phyloP scores from a whole-genome alignment of 352 stramenopile species.

The Phytophthora ramorum region DNA sequence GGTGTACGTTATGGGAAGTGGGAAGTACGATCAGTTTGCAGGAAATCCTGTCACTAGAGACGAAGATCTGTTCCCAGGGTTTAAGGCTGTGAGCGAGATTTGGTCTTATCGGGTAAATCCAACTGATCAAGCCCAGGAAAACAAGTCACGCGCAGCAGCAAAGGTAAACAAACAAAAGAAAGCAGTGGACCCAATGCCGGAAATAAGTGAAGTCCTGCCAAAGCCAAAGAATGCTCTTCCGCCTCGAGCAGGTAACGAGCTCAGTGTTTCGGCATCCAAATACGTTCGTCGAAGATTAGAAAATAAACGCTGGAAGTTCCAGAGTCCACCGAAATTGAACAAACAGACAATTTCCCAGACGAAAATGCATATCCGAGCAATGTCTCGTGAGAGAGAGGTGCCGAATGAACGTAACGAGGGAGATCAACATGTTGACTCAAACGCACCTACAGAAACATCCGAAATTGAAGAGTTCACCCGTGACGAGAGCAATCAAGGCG shows the following conservation, averaged over 20 bases:
- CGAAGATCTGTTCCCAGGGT: slow-evolving; percentile 69
- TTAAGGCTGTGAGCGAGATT: slow-evolving; percentile 65
- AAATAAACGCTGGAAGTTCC: slow-evolving; percentile 74
- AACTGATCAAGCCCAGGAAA: slow-evolving; percentile 1
- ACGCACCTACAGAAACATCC: slow-evolving; percentile 24
- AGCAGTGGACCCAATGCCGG: background rate
- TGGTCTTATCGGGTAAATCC: slow-evolving; percentile 63
- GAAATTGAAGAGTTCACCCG: slow-evolving; percentile 30
- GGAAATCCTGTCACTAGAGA: slow-evolving; percentile 54
- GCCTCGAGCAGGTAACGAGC: background rate
- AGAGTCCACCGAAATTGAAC: slow-evolving; percentile 70
- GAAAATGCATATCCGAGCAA: slow-evolving; percentile 32
- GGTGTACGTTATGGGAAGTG: slow-evolving; percentile 93
- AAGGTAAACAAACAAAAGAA: slow-evolving; percentile 14
- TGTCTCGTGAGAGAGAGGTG: slow-evolving; percentile 18
- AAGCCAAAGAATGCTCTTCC: background rate
- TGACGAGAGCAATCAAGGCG: slow-evolving; percentile 40
- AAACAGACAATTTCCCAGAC: slow-evolving; percentile 39
- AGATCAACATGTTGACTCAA: slow-evolving; percentile 12
- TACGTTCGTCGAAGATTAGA: slow-evolving; percentile 70
- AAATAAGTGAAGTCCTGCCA: slow-evolving; percentile 3
- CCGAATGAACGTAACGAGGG: slow-evolving; percentile 8
- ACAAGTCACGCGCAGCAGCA: background rate
- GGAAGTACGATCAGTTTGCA: slow-evolving; percentile 86
- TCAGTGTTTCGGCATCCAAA: slow-evolving; percentile 23